Evolutionary conservation across 192 early-diverging fungal genomes (phyloP), one percentile per base, ranked within the genome.

Genomic region (Rhizoclosmatium globosum): DNA sequence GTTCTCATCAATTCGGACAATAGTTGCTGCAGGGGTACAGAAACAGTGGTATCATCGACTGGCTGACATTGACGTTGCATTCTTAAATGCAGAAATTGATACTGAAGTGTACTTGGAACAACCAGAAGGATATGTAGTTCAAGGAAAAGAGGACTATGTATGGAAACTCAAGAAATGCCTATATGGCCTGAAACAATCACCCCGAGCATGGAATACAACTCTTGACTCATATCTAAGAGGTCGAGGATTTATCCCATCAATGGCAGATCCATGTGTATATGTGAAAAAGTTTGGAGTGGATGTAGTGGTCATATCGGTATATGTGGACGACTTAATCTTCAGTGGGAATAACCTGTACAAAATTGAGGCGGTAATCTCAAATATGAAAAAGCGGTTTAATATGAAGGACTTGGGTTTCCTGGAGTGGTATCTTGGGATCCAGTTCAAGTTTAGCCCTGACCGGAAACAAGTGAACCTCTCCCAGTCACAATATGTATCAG

Each of bases 161-260:
- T n/a, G n/a, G n/a, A n/a, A n/a, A n/a, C n/a, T n/a, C n/a, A n/a
- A 7, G 7, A 83, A 68, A 23, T 39, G 56, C 2, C 50, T 84
- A 15, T 84, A 84, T 73, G 78, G 83, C 3, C 44, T 84, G 38
- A 73, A 80, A 31, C 83, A 84, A 64, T 56, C 71, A 1, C 71
- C 78, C 6, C 38, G 44, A 3, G 48, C 60, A 44, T 84, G 76
- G 77, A 82, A 82, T 38, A 23, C 19, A 17, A 72, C 67, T 23
- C 31, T 81, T 50, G 47, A 81, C 47, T 11, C 3, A 4, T 31
- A n/a, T 9, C 39, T 82, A 2, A 9, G 39, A 9, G 44, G 19
- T 19, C 31, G 61, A 3, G 80, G 76, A 3, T 64, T 80, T n/a
- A 42, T 13, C 38, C 64, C 2, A 72, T 66, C 69, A n/a, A n/a